Evolutionary conservation across 345 rosid genomes (phyloP).

Genomic region (Salix purpurea): DNA sequence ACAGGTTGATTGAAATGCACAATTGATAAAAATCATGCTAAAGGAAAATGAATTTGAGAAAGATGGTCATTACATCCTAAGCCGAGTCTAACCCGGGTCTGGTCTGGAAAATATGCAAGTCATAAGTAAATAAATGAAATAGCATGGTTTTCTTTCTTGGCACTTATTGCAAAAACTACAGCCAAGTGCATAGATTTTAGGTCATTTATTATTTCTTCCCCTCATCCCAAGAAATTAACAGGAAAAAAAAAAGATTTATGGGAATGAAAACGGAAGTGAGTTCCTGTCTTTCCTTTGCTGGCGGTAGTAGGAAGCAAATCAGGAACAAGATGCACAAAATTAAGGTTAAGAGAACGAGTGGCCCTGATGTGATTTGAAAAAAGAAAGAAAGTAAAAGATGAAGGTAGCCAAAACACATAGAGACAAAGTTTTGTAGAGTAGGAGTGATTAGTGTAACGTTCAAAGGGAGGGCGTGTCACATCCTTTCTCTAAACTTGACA

Average conservation of each 20-base stretch:
- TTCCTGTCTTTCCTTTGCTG: not conserved
- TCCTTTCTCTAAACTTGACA: not conserved
- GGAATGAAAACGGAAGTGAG: not conserved
- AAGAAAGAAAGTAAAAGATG: too few relatives aligned
- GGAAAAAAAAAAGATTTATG: not conserved
- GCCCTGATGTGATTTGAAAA: not conserved
- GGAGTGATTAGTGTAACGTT: constrained; percentile 33
- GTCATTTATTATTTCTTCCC: not conserved
- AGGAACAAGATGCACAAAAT: not conserved
- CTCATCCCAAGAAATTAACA: not conserved
- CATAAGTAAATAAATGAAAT: too few relatives aligned
- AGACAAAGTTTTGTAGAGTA: not conserved
- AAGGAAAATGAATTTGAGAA: too few relatives aligned
- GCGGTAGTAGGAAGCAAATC: not conserved
- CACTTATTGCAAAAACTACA: too few relatives aligned
- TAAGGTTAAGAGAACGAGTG: not conserved
- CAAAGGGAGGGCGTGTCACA: constrained; percentile 17
- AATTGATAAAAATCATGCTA: too few relatives aligned
- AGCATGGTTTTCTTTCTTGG: too few relatives aligned
- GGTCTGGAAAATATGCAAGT: too few relatives aligned
- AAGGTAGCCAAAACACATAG: not conserved
- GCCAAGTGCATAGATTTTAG: not conserved
- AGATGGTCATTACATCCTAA: too few relatives aligned
- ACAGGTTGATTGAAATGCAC: too few relatives aligned
- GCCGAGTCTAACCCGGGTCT: too few relatives aligned